Base-by-base conservation (phyloP, 169 alveolate species). In the Ichthyophthirius multifiliis region DNA sequence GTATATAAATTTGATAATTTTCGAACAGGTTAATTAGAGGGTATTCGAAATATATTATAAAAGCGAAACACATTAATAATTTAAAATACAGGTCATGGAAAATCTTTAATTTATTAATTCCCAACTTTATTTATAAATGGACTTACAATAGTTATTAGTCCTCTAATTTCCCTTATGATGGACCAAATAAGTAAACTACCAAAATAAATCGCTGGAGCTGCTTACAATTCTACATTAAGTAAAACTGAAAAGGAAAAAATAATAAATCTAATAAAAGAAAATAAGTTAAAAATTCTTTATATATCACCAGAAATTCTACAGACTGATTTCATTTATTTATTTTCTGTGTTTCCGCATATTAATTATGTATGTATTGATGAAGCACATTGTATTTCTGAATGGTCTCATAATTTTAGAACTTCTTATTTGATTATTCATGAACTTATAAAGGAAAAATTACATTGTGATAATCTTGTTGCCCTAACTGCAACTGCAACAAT, bases 401-500 rank as follows among this genome's bases (percentile, higher is more conserved):
- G 98, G 97, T 94, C 97, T 27, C 97, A 95, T 78, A 94, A 94
- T 37, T 96, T 96, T 91, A 82, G 98, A 64, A 94, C 97, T 9
- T 89, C 94, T 20, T 96, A 94, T 86, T 74, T 94, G 71, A 88
- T 91, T 64, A 82, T 90, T 23, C 80, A 84, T 39, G 91, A 92
- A 67, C 87, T 93, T 62, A 84, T 92, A 35, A 55, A 84, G 35
- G 88, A 84, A 35, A 90, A 87, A 62, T 64, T 93, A 13, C 90
- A 86, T 20, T 65, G 82, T 27, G 47, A 75, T 31, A 85, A 90
- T 15, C 85, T 92, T 27, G 78, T 94, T 41, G 98, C 97, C 2
- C 78, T 96, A 34, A 96, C 98, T 5, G 98, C 98, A 0, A 96
- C 98, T 10, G 98, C 98, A 6, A 94, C 98, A 7, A 79, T 85